A percentile compares a stretch with the other conserved stretches of the same genome.
Conservation (phyloP, 2,329 filamentous ascomycete genomes). For the Acarospora socialis region DNA sequence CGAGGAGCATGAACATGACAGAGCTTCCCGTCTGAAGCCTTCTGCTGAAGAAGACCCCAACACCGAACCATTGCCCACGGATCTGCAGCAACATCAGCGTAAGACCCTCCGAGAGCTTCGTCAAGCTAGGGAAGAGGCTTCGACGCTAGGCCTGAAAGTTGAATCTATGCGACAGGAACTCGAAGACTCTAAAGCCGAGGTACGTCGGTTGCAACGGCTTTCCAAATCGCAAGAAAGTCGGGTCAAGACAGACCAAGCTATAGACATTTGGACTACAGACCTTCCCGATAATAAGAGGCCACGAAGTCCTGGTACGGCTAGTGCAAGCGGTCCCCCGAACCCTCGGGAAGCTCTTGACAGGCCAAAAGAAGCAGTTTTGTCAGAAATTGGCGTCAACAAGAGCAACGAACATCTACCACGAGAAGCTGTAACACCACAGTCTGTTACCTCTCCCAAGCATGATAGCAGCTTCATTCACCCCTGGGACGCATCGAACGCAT, state of each 20-base stretch:
- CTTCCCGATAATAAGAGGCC: constrained; percentile 2
- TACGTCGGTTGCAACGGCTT: not conserved
- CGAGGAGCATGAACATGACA: constrained; percentile 8
- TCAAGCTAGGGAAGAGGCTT: no score
- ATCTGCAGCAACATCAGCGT: constrained; percentile 4
- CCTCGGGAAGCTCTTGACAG: no score
- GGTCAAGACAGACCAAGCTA: not conserved
- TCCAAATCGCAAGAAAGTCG: not conserved
- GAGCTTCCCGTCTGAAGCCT: no score
- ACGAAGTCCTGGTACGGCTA: not conserved
- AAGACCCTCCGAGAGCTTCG: not conserved
- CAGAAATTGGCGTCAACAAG: constrained; percentile 6
- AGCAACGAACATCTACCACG: constrained; percentile 4
- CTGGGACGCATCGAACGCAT: no score
- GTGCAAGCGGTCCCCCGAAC: no score
- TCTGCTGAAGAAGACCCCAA: no score
- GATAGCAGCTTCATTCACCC: no score
- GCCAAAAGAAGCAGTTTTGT: constrained; percentile 2
- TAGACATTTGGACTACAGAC: constrained; percentile 11
- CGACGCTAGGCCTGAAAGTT: no score
- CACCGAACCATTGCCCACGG: no score
- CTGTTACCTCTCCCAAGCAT: not conserved
- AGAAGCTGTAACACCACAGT: not conserved
- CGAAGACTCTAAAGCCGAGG: not conserved
- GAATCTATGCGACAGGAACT: no score